Base-by-base conservation (phyloP, 1,139 yeast genomes). In the Hanseniaspora gamundiae region DNA sequence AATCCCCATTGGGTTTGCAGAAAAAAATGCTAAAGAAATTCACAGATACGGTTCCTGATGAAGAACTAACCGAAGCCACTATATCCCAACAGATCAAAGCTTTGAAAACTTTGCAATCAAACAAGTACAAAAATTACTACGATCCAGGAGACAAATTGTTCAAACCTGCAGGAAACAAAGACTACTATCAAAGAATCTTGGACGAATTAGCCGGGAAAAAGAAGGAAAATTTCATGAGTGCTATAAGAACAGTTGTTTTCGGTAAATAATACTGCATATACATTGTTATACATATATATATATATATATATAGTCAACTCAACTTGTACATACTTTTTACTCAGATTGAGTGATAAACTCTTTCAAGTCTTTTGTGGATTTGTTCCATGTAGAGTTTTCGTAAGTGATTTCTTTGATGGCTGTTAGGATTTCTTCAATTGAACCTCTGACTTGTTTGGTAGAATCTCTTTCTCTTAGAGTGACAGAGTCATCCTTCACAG, bases 391-490 rank as follows among this genome's bases (percentile, higher is more conserved):
- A 45, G 65, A 73, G 51, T 84, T 88, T 45, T 74, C 74, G 63
- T 82, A 81, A 44, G 91, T 79, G 63, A 91, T 76, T 29, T 70
- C 74, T 65, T 78, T 78, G 55, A 93, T 76, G 44, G 96, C 95
- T 45, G 71, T 73, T 53, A 91, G 72, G 49, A 93, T 78, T 21
- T 79, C 91, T 45, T 75, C 80, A 49, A 80, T 74, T 17, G 86
- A 69, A 51, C 98, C 99, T 74, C 99, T 86, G 43, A 88, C 96
- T 72, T 93, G 99, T 61, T 79, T 81, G 41, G 98, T 93, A 44
- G 94, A 74, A 65, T 93, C 99, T 72, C 99, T 86, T 67, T 93
- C 98, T 74, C 99, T 86, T 60, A 93, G 74, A 41, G 99, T 93
- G 52, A 93, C 83, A 14, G 96, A 80, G 44, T 78, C 78, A 60